Percentiles rank a stretch among this genome's conserved stretches.
Conservation (phyloP, 2,329 filamentous ascomycete species). For the Aspergillus oerlinghausenensis region DNA sequence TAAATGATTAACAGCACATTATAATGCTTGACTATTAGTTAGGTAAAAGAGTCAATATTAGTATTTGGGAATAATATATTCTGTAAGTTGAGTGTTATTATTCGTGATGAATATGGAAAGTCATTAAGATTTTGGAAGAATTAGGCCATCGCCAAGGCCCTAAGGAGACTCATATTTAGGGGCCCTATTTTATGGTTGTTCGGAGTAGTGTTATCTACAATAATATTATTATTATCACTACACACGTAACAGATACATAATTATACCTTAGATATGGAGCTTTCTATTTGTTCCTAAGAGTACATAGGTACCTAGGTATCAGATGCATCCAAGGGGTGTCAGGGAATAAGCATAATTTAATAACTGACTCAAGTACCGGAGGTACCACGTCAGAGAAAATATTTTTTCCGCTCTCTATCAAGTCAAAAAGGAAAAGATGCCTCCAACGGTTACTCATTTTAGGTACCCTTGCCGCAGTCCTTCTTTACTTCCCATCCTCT, state of each 20-base stretch:
- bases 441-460: neutral
- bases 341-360: neutral
- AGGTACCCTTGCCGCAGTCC: neutral
- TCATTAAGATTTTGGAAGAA: neutral
- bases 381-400: neutral
- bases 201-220: neutral
- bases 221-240: conserved; percentile 2
- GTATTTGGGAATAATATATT: neutral
- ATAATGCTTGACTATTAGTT: neutral
- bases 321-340: neutral
- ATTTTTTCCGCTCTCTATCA: neutral
- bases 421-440: neutral
- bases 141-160: neutral
- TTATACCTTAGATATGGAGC: neutral
- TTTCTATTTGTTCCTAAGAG: neutral
- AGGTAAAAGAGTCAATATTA: neutral
- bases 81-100: neutral
- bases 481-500: neutral
- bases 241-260: neutral
- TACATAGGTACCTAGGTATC: neutral
- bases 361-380: too few relatives aligned
- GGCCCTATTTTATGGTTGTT: neutral
- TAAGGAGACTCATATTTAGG: neutral
- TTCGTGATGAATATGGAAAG: neutral
- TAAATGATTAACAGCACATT: neutral